Conservation (phyloP, 148 eudicot species). For the Camellia sinensis region DNA sequence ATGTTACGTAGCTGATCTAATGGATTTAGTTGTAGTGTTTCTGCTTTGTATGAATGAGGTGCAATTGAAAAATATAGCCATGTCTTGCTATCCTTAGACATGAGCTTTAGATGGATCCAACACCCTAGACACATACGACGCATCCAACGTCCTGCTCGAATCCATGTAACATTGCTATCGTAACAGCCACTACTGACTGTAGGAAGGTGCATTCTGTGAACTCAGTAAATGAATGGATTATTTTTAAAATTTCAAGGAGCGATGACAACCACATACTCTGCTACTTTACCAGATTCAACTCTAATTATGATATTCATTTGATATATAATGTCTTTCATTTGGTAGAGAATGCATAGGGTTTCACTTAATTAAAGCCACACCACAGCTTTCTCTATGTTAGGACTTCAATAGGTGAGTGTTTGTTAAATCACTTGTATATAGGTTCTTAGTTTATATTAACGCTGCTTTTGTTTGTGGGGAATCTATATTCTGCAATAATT, state of each 20-base stretch:
- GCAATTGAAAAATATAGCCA: too few species aligned
- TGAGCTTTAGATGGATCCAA: too few species aligned
- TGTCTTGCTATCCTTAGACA: too few species aligned
- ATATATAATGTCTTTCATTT: neutral
- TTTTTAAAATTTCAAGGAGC: neutral
- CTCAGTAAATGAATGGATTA: too few species aligned
- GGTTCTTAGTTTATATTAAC: neutral
- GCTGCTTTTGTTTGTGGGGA: conserved; percentile 1
- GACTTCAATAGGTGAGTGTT: neutral
- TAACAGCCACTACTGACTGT: neutral
- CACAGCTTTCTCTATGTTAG: neutral
- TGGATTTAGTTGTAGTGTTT: neutral
- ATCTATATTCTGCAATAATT: neutral
- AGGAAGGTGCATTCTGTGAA: neutral
- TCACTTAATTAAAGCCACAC: neutral
- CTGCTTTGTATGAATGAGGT: too few species aligned
- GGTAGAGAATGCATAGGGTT: neutral
- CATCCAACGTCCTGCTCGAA: too few species aligned
- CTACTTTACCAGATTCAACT: conserved; percentile 1
- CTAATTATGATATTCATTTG: neutral
- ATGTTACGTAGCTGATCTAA: neutral
- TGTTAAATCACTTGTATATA: too few species aligned
- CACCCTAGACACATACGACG: too few species aligned
- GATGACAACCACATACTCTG: neutral
- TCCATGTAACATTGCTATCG: too few species aligned